Evolutionary conservation across 371 early-diverging fungal genomes (phyloP).

Genomic region (Lichtheimia corymbifera): DNA sequence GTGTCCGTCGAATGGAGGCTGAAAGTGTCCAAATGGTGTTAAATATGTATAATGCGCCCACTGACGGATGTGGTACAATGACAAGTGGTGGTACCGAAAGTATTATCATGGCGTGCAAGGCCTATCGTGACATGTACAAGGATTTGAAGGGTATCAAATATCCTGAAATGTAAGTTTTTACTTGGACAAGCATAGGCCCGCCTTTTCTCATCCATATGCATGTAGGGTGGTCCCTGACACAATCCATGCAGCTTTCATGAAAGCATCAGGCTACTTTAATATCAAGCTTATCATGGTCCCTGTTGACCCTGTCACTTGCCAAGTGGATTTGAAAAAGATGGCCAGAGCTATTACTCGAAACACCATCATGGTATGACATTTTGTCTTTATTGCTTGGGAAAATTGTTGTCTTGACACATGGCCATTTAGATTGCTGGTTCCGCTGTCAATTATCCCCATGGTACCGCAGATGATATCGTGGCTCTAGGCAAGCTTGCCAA

Average conservation of each 20-base stretch:
- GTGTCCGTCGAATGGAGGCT: slow-evolving; percentile 93
- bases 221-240: slow-evolving; percentile 85
- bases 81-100: slow-evolving; percentile 96
- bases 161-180: slow-evolving; percentile 82
- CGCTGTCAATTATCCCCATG: slow-evolving; percentile 92
- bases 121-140: slow-evolving; percentile 81
- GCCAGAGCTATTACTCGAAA: slow-evolving; percentile 82
- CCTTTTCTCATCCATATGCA: neutral
- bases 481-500: slow-evolving; percentile 81
- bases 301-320: slow-evolving; percentile 75
- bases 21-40: slow-evolving; percentile 92
- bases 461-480: slow-evolving; percentile 90
- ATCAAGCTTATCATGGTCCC: slow-evolving; percentile 86
- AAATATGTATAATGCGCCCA: slow-evolving; percentile 81
- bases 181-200: neutral
- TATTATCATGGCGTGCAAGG: slow-evolving; percentile 91
- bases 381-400: no score
- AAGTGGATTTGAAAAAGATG: slow-evolving; percentile 77
- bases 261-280: slow-evolving; percentile 89
- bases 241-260: slow-evolving; percentile 95
- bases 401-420: neutral
- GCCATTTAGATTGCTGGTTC: slow-evolving; percentile 79
- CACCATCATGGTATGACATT: slow-evolving; percentile 75
- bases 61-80: slow-evolving; percentile 76
- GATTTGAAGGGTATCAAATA: slow-evolving; percentile 74